Percentiles rank a stretch among this genome's conserved stretches.
These are phyloP conservation scores for Fraxinus cuspidata DNA, from an alignment of 257 asterid species.

Conservation along the genomic window DNA sequence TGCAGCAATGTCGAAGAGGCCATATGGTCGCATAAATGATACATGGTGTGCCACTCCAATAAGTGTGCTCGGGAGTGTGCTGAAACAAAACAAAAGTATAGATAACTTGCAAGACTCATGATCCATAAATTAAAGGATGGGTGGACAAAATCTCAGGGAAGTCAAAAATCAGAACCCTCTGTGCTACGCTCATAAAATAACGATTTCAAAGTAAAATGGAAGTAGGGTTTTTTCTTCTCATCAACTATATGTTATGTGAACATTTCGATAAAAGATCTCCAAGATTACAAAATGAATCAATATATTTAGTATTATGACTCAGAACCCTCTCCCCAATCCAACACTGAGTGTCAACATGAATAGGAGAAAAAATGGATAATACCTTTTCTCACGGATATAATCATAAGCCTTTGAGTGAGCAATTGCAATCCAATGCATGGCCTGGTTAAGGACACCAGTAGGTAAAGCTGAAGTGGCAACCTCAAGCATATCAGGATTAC, in stretches of 20 bases:
- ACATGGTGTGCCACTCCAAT: slow-evolving; percentile 98
- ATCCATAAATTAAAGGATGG: background rate
- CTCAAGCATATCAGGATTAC: slow-evolving; percentile 96
- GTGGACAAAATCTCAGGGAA: slow-evolving; percentile 1
- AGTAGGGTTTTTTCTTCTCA: background rate
- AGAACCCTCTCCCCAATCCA: background rate
- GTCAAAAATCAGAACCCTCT: background rate
- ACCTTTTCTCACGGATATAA: slow-evolving; percentile 87
- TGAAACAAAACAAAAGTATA: slow-evolving; percentile 33
- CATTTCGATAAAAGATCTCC: background rate
- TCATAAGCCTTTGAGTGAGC: slow-evolving; percentile 89
- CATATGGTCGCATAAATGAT: slow-evolving; percentile 89
- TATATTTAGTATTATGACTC: background rate
- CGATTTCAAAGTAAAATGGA: background rate
- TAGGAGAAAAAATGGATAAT: slow-evolving; percentile 9
- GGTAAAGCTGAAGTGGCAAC: slow-evolving; percentile 92
- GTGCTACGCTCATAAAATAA: background rate
- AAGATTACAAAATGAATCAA: slow-evolving; percentile 6
- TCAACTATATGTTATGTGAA: background rate
- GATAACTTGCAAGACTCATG: background rate
- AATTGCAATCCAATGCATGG: slow-evolving; percentile 82
- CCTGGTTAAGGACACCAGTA: slow-evolving; percentile 77
- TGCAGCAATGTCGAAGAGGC: slow-evolving; percentile 84
- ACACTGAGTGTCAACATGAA: background rate
- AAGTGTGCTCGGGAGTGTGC: slow-evolving; percentile 45